Percentiles rank a stretch among this genome's conserved stretches.
These are phyloP conservation scores for Marasmius fiardii DNA, from an alignment of 1,284 basidiomycete species.

Conservation along the genomic window DNA sequence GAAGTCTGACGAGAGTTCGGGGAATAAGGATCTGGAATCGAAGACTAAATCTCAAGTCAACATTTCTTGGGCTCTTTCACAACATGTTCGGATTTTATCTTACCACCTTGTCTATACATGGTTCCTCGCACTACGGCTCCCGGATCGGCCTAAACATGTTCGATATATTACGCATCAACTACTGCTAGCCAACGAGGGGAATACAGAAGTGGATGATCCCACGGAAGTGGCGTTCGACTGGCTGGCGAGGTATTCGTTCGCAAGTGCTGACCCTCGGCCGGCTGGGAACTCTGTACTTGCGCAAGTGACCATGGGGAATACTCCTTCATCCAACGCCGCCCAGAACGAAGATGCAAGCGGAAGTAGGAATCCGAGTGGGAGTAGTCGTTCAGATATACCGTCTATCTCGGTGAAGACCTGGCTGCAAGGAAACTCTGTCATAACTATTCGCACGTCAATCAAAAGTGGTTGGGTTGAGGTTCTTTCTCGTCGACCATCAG, in stretches of 20 bases:
- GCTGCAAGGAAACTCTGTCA: conserved; percentile 83
- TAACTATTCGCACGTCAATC: conserved; percentile 78
- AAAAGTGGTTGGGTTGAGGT: conserved; percentile 91
- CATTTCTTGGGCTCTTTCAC: conserved; percentile 86
- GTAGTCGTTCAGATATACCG: conserved; percentile 33
- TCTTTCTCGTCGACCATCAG: conserved; percentile 84
- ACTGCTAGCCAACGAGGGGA: conserved; percentile 83
- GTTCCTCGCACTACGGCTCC: conserved; percentile 90
- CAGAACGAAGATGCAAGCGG: background rate
- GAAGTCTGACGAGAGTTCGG: conserved; percentile 20
- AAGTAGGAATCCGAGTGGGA: background rate
- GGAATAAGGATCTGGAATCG: conserved; percentile 23
- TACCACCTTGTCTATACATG: conserved; percentile 94
- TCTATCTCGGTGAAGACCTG: conserved; percentile 71
- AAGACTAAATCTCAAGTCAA: conserved; percentile 28
- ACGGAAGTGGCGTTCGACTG: conserved; percentile 99
- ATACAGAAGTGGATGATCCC: conserved; percentile 77
- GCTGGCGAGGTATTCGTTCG: conserved; percentile 93
- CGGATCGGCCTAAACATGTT: conserved; percentile 82
- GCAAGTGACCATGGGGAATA: conserved; percentile 65
- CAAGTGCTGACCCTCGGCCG: conserved; percentile 90
- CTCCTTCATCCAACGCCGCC: background rate
- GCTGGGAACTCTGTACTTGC: conserved; percentile 71
- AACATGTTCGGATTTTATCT: conserved; percentile 93
- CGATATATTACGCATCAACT: conserved; percentile 88